Base-by-base conservation (phyloP, 768 basidiomycete species). In the Amylocystis lapponica region DNA sequence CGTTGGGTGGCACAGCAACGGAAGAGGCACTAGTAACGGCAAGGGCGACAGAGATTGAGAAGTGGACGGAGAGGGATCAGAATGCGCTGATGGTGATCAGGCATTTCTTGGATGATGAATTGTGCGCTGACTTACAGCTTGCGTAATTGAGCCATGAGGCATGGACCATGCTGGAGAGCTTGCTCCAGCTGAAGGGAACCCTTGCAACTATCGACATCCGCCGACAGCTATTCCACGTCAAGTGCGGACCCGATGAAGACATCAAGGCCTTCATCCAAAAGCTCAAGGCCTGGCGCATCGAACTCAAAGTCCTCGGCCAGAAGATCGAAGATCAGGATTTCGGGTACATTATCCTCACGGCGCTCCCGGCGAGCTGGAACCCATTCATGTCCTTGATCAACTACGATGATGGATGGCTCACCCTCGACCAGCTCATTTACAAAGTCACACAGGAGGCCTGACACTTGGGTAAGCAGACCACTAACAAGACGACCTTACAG, bases 281-380 rank as follows among this genome's bases (percentile, higher is more conserved):
- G 29, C 50, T 70, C 33, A 36, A 52, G 29, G 25, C 48, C 10
- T 51, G 46, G 35, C 42, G 58, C 36, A 38, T 58, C 27, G 53
- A 64, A 41, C 35, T 49, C 12, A 23, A 12, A 2, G 38, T 60
- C 13, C 43, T 63, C 16, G 60, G 55, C 11, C 31, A 46, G n/a
- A 38, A 19, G 14, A 45, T 69, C n/a, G 34, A 22, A 0, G 63
- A 65, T 20, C 31, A 52, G 13, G 61, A 68, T 9, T 67, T 65
- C 40, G 43, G 51, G 20, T 56, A 55, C 41, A 59, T 55, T 0
- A 41, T 68, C 8, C 55, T 66, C 22, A 60, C 58, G 4, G 64
- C 57, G 7, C 49, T 68, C 0, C 65, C 62, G n/a, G 54, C 62
- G 7, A 55, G 62, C 14, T 67, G 66, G 66, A 54, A 65, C 39